These are phyloP conservation scores for Phytophthora rubi DNA, from an alignment of 352 stramenopile species.

Conservation along the genomic window DNA sequence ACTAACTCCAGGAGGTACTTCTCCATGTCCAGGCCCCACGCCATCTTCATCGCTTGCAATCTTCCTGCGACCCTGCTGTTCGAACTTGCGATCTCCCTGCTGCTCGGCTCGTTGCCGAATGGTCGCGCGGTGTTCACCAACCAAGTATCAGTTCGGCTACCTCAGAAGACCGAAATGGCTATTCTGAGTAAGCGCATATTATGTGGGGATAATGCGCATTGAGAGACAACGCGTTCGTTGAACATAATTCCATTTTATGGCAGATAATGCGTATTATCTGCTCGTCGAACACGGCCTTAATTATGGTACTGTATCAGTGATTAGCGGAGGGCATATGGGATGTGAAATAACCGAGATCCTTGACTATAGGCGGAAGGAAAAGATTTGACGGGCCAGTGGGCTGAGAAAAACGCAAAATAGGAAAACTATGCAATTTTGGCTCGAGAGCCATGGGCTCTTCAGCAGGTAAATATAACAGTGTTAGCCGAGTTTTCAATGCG, in stretches of 20 bases:
- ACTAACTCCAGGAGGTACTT: neutral
- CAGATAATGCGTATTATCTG: neutral
- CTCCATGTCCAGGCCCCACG: neutral
- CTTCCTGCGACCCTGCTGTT: neutral
- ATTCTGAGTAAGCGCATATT: neutral
- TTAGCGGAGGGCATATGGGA: too few species aligned
- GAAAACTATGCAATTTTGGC: too few species aligned
- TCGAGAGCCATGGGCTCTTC: too few species aligned
- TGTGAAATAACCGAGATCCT: too few species aligned
- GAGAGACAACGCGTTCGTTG: neutral
- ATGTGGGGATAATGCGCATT: neutral
- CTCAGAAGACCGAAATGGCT: neutral
- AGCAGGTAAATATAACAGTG: too few species aligned
- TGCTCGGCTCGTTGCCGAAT: neutral
- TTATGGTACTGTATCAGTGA: too few species aligned
- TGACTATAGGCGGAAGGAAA: too few species aligned
- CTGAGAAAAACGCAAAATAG: too few species aligned
- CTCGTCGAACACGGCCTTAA: neutral
- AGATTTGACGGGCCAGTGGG: too few species aligned
- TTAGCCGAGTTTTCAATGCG: too few species aligned
- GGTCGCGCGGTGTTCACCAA: neutral
- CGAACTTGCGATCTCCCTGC: neutral
- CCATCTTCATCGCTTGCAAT: neutral
- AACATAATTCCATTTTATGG: neutral
- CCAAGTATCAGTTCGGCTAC: neutral